Base-by-base conservation (phyloP, 2,329 filamentous ascomycete species). In the Xylaria digitata region DNA sequence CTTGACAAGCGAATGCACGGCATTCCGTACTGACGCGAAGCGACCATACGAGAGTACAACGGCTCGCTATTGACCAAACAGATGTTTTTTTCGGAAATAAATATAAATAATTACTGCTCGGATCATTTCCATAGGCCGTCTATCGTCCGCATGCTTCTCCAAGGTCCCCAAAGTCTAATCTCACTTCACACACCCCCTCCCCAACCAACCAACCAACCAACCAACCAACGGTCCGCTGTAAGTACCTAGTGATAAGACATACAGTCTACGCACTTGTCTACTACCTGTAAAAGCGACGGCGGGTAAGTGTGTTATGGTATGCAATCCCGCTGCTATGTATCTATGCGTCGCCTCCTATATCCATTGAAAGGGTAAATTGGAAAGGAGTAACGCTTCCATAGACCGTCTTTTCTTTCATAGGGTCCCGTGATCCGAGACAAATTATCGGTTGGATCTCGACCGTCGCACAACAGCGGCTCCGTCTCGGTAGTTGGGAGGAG, bases 1-100 rank as follows among this genome's bases (percentile, higher is more conserved):
- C 54, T 43, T 52, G 32, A 58, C 58, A 50, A 54, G 43, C 57
- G 46, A 63, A 55, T 66, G 66, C 55, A 63, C 55, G 56, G 59
- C 48, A 53, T 26, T n/a, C 34, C 34, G 23, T 54, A 21, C 55
- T 62, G 60, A 56, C 58, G 58, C 54, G 37, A 53, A 48, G 48
- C 49, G 45, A 30, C 46, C 43, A 34, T 40, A 40, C 52, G 42
- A 46, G 59, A 55, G 26, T 13, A 57, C 21, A 21, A 30, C 30
- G 17, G 56, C 40, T 61, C 45, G n/a, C 26, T 17, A 26, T 45
- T 58, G 23, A 52, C 53, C 11, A 46, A 58, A 52, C 45, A 37
- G 48, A 21, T 3, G 21, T 13, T 11, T 34, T 49, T 37, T 8
- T 37, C 26, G 21, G 13, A 42, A 53, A 53, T 53, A 60, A 42